Evolutionary conservation across 441 rosid species (phyloP).

Genomic region (Syzygium malaccense): DNA sequence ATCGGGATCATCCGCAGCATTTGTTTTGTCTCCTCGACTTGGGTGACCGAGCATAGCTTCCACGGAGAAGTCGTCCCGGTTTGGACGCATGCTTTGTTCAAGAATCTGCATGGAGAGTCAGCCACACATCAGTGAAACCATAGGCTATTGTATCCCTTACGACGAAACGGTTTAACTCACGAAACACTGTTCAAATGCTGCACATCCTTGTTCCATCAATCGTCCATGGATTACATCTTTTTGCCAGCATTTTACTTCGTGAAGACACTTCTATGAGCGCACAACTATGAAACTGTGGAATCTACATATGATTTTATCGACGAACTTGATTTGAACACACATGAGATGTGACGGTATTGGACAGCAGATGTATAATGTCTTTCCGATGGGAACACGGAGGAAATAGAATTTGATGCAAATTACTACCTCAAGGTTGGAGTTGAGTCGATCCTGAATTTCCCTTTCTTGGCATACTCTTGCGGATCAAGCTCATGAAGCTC

Average conservation of each 20-base stretch:
- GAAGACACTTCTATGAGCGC: too few relatives aligned
- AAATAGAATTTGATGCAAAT: neutral
- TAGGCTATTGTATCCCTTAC: too few relatives aligned
- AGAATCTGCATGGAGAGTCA: conserved; percentile 33
- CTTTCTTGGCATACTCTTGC: conserved; percentile 36
- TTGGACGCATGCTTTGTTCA: conserved; percentile 58
- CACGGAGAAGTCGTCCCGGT: conserved; percentile 44
- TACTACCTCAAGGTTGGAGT: conserved; percentile 57
- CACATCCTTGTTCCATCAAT: too few relatives aligned
- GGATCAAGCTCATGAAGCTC: conserved; percentile 51
- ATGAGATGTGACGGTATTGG: neutral
- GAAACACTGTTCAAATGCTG: too few relatives aligned
- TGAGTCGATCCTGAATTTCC: conserved; percentile 49
- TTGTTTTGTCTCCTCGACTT: conserved; percentile 89
- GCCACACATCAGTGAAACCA: too few relatives aligned
- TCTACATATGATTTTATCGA: too few relatives aligned
- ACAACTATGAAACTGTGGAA: too few relatives aligned
- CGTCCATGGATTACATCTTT: too few relatives aligned
- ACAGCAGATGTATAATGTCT: neutral
- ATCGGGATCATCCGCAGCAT: conserved; percentile 83
- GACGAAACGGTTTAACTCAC: too few relatives aligned
- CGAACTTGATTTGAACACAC: too few relatives aligned
- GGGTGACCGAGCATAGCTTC: conserved; percentile 64
- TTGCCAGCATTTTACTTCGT: too few relatives aligned
- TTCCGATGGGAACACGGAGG: neutral